A percentile compares a stretch with the other conserved stretches of the same genome.
These are phyloP conservation scores for Cantharellus anzutake DNA, from an alignment of 768 basidiomycete genomes.

Conservation along the genomic window DNA sequence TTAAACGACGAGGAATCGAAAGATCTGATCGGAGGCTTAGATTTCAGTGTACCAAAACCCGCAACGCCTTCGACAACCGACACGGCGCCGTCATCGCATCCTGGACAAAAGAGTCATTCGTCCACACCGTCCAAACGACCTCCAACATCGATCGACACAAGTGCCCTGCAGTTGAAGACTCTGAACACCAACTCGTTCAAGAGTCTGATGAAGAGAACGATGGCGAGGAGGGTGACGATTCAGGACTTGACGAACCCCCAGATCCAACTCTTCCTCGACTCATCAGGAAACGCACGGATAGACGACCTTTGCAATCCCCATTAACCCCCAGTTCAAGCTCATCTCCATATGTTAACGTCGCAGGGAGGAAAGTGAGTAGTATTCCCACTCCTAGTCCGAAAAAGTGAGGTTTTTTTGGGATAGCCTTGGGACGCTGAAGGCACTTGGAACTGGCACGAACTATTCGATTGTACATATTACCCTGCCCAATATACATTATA, in stretches of 20 bases:
- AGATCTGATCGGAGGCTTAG: conserved; percentile 48
- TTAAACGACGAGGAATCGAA: conserved; percentile 59
- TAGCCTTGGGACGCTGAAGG: too few species aligned
- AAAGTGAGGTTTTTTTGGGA: too few species aligned
- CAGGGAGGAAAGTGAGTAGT: too few species aligned
- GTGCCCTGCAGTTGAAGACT: neutral
- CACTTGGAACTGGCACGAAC: too few species aligned
- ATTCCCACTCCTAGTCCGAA: too few species aligned
- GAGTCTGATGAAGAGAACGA: neutral
- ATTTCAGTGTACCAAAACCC: neutral
- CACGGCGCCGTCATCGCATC: neutral
- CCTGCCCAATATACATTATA: too few species aligned
- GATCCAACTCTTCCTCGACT: neutral
- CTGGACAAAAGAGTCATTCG: neutral
- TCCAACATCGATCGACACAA: neutral
- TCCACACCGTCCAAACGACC: too few species aligned
- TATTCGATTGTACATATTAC: too few species aligned
- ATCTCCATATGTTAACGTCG: too few species aligned
- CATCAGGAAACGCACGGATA: neutral
- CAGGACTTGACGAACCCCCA: neutral
- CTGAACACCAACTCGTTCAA: neutral
- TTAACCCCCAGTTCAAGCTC: neutral
- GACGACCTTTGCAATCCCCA: neutral
- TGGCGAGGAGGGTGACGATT: neutral
- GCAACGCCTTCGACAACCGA: neutral